A percentile compares a stretch with the other conserved stretches of the same genome.
phyloP scores from a whole-genome alignment of 306 rosid genomes.

The Castanea sativa region DNA sequence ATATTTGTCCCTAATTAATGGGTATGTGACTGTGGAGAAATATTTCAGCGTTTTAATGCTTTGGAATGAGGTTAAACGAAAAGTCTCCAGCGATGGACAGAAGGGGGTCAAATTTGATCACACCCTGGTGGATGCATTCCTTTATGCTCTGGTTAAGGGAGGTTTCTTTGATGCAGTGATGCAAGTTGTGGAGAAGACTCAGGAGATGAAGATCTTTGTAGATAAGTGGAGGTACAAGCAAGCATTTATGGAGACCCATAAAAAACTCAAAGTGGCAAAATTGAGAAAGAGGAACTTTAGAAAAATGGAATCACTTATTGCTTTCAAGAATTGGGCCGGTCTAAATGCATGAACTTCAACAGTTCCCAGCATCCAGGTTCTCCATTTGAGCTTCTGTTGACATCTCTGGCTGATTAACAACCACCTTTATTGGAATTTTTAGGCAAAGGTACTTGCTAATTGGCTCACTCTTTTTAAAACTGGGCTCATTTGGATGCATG shows the following conservation, averaged over 20 bases:
- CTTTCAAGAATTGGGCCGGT: conserved; percentile 98
- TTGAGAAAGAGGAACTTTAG: conserved; percentile 65
- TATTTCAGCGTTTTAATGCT: conserved; percentile 80
- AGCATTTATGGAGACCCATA: conserved; percentile 94
- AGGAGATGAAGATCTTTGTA: conserved; percentile 82
- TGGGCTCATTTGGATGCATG: conserved; percentile 8
- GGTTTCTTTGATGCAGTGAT: conserved; percentile 94
- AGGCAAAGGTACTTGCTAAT: conserved; percentile 11
- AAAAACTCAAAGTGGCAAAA: conserved; percentile 76
- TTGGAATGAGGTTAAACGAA: conserved; percentile 89
- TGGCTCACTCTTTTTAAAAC: conserved; percentile 15
- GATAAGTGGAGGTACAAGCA: conserved; percentile 99
- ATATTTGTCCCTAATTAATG: conserved; percentile 75
- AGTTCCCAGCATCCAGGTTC: background rate
- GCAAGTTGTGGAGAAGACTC: conserved; percentile 91
- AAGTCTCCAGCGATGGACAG: conserved; percentile 51
- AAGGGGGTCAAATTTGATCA: conserved; percentile 67
- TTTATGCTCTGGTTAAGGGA: conserved; percentile 90
- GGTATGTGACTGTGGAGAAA: conserved; percentile 74
- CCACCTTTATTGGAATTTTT: conserved; percentile 13
- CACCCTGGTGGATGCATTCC: conserved; percentile 79
- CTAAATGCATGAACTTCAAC: conserved; percentile 51
- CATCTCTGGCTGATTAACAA: conserved; percentile 2
- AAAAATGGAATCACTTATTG: conserved; percentile 85
- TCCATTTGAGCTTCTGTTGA: conserved; percentile 10